Conservation (phyloP, 1,284 basidiomycete genomes). For the Boletus putidus region DNA sequence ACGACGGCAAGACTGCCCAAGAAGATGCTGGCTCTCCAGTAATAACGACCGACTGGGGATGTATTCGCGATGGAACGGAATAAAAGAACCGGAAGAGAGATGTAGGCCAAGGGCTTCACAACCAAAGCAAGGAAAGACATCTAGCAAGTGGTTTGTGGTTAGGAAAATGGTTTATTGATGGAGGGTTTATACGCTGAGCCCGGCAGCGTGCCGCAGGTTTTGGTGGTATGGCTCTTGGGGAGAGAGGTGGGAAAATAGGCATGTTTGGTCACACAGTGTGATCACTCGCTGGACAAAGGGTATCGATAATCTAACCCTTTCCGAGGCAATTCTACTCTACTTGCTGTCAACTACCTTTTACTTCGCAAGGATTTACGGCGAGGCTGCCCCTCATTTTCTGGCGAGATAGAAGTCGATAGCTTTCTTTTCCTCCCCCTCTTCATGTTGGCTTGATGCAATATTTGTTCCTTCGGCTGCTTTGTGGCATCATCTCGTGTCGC, state of each 20-base stretch:
- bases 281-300: too few relatives aligned
- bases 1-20: constrained; percentile 72
- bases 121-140: constrained; percentile 63
- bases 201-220: constrained; percentile 24
- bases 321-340: too few relatives aligned
- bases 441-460: constrained; percentile 43
- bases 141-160: constrained; percentile 20
- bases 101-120: constrained; percentile 68
- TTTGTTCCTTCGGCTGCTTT: constrained; percentile 68
- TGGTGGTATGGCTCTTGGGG: constrained; percentile 20
- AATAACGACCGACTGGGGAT: constrained; percentile 64
- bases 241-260: constrained; percentile 39
- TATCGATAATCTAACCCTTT: too few relatives aligned
- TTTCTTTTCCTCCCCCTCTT: constrained; percentile 31
- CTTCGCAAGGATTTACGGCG: constrained; percentile 28
- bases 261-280: not conserved
- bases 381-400: constrained; percentile 17
- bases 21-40: constrained; percentile 74
- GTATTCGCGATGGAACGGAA: constrained; percentile 57
- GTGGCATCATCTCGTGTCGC: constrained; percentile 56
- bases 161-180: constrained; percentile 17
- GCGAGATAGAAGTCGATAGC: not conserved
- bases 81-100: constrained; percentile 67
- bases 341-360: constrained; percentile 12
- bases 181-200: constrained; percentile 24